Conservation (phyloP, 495 filamentous ascomycete genomes). For the Copromyces sp. region DNA sequence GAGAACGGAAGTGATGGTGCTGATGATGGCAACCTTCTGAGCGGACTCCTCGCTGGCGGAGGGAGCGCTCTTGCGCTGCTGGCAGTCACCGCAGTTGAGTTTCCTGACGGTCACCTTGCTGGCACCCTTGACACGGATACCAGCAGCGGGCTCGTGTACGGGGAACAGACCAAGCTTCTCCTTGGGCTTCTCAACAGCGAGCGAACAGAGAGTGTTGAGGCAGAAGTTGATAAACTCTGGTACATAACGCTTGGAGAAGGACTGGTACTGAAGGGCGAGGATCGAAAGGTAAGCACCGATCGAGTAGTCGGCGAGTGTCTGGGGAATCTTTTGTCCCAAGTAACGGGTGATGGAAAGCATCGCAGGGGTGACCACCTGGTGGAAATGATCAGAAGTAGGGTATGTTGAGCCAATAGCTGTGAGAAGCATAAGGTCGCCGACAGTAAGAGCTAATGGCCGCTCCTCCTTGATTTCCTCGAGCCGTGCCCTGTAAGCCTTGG, state of each 20-base stretch:
- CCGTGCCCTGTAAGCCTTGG: conserved; percentile 62
- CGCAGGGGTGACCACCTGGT: conserved; percentile 82
- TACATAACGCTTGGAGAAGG: conserved; percentile 69
- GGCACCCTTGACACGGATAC: conserved; percentile 41
- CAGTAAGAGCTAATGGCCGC: conserved; percentile 49
- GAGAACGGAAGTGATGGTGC: conserved; percentile 47
- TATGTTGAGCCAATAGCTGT: conserved; percentile 78
- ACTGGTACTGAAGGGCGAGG: conserved; percentile 70
- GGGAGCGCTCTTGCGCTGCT: conserved; percentile 13
- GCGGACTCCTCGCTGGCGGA: conserved; percentile 14
- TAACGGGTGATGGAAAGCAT: conserved; percentile 71
- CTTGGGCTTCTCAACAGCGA: conserved; percentile 44
- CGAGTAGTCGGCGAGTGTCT: conserved; percentile 50
- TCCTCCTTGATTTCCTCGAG: conserved; percentile 53
- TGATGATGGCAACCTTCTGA: conserved; percentile 49
- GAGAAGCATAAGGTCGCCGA: conserved; percentile 70
- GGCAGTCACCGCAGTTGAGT: conserved; percentile 45
- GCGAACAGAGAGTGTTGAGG: conserved; percentile 61
- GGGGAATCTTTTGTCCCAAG: conserved; percentile 65
- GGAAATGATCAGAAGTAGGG: conserved; percentile 93
- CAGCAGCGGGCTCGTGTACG: conserved; percentile 43
- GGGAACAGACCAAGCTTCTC: conserved; percentile 48
- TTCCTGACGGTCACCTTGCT: conserved; percentile 26
- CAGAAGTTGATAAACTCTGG: conserved; percentile 80
- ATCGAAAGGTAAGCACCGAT: conserved; percentile 71